Evolutionary conservation across 345 rosid species (phyloP), one percentile per base, ranked within the genome.

Genomic region (Erysimum cheiranthoides): DNA sequence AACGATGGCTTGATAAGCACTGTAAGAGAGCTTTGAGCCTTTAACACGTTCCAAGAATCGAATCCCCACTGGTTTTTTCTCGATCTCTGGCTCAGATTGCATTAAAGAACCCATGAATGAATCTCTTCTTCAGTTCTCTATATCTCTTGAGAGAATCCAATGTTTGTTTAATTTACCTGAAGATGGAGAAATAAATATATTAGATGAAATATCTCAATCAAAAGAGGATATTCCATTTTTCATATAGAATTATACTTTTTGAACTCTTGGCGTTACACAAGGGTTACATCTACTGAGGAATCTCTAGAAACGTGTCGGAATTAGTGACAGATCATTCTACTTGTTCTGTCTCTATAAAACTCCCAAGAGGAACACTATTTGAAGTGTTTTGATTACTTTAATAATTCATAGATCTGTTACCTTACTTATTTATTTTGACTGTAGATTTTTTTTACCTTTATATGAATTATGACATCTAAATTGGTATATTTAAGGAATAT

Each of bases 1-100:
- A n/a, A 92, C 99, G 57, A 92, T 78, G 64, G 84, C 87, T 85
- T 88, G 97, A 52, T 86, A 83, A 21, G 85, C 80, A 65, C 73
- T 86, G 80, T 83, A 89, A 17, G 99, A 87, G 71, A 95, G 84
- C 47, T 68, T 85, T 1, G 78, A 59, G 12, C 78, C 84, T 73
- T 81, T 89, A 12, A 81, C 32, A 36, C 49, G 74, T 71, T 89
- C 96, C 14, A 92, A 38, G 27, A 84, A 82, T 30, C 79, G 82
- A 49, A 95, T 90, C 63, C 97, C 97, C 1, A 76, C 74, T 5
- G 96, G 97, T 85, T 85, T 90, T n/a, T 54, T 71, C 18, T 43
- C 67, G 13, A 42, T 67, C 66, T 68, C 81, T 10, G 65, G 42
- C 7, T 62, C 68, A 3, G 69, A 56, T 50, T 83, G 86, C n/a